Base-by-base conservation (phyloP, 2,329 filamentous ascomycete genomes). In the Chrysoporthe cubensis region DNA sequence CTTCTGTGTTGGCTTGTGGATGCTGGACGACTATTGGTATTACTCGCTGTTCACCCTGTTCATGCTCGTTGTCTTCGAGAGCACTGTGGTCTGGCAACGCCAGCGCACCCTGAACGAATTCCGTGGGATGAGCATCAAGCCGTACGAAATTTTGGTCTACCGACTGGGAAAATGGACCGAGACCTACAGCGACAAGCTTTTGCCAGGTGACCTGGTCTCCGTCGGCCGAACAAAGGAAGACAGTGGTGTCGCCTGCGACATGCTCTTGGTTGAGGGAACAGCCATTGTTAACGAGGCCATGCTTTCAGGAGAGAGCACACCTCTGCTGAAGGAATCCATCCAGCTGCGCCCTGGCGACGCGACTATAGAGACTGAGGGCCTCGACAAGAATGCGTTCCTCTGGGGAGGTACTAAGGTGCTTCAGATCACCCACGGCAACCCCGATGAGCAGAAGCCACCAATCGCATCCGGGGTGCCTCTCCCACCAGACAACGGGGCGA, bases 11-110 rank as follows among this genome's bases (percentile, higher is more conserved):
- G 96, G 96, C 18, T 83, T 99, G 70, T 99, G 96, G 96, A 93
- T 98, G 90, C 83, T 99, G 77, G 96, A 99, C 77, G 96, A 99
- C 81, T 99, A 98, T 82, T 99, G 96, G 96, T 99, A 99, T 84
- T 99, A 99, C 82, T 98, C 96, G 70, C 88, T 99, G 26, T 99
- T 99, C 80, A 99, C 96, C 0, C 89, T 99, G 32, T 94, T 98
- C 83, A 99, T 99, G 96, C 88, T 99, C 66, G 93, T 99, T 73
- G 90, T 89, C 68, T 99, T 99, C 74, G 96, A 99, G 83, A 97
- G 94, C 79, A 99, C 96, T 2, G 96, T 99, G 48, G 96, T 99
- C 18, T 99, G 96, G 96, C 96, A 99, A 82, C 90, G 96, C 70
- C 96, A 99, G 86, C 88, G 95, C 73, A 99, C 96, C 1, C 82